phyloP scores from a whole-genome alignment of 1,284 basidiomycete genomes.

The Naganishia liquefaciens region DNA sequence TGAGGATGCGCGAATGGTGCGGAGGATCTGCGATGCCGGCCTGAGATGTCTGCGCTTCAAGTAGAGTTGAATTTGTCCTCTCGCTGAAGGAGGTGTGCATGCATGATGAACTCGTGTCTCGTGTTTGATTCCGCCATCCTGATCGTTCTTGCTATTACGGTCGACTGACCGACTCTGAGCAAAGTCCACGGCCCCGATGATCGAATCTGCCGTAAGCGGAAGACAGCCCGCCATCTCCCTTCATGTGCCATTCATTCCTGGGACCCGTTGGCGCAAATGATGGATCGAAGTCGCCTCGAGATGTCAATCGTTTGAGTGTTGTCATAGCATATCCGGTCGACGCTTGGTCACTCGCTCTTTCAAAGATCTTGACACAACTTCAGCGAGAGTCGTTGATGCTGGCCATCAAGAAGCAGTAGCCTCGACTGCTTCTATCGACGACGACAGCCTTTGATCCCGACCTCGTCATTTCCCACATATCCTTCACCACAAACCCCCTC shows the following conservation, averaged over 20 bases:
- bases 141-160: conserved; percentile 4
- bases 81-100: too few relatives aligned
- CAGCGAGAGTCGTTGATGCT: conserved; percentile 8
- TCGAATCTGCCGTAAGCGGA: not conserved
- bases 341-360: not conserved
- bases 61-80: too few relatives aligned
- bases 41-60: too few relatives aligned
- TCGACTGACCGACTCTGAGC: not conserved
- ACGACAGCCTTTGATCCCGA: not conserved
- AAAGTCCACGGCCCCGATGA: not conserved
- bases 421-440: not conserved
- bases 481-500: not conserved
- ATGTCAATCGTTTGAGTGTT: not conserved
- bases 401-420: conserved; percentile 16
- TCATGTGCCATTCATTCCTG: conserved; percentile 9
- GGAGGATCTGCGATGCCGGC: too few relatives aligned
- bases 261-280: not conserved
- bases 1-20: too few relatives aligned
- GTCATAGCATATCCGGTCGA: not conserved
- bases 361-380: not conserved
- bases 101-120: conserved; percentile 13
- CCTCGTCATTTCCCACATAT: not conserved
- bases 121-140: conserved; percentile 14
- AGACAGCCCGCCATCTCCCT: conserved; percentile 9
- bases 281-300: conserved; percentile 2